Evolutionary conservation across 805 yeast genomes (phyloP), one percentile per base, ranked within the genome.

Genomic region (Nakazawaea pomicola): DNA sequence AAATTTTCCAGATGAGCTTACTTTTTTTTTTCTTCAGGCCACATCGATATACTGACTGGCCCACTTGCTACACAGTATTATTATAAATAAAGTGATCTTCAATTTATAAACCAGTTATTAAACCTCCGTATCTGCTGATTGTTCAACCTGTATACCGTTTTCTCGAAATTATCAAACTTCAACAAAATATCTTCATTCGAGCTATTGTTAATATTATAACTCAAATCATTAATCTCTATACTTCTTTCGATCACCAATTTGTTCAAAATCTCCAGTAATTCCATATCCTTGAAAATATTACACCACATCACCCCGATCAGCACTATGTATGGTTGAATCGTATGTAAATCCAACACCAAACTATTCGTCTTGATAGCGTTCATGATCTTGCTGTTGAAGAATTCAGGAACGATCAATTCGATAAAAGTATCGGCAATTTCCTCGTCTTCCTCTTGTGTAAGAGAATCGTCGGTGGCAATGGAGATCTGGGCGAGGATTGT

Each of bases 291-390:
- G 56, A 82, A 86, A 60, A 90, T 63, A 34, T 68, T 56, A 8
- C 83, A 73, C 97, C 98, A 91, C 52, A 80, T 78, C 40, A 80
- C 78, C 5, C 83, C 83, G 20, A 89, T 59, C 17, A 72, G 65
- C 50, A 83, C 86, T 58, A 76, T 93, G 51, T 84, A 74, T 0
- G 89, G 74, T 40, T 74, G 65, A 28, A 82, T 72, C 2, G 78
- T 59, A 47, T 83, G 83, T 20, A 87, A 55, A 53, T 87, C 91
- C n/a, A 88, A 66, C 15, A 73, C 63, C 1, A 58, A 58, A 1
- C 95, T 76, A 46, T 78, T 83, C 1, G 95, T 71, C 54, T 84
- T 86, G 36, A 90, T 79, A 27, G 96, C 95, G 54, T 89, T 90
- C 23, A 84, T 59, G 16, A 89, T 89, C 43, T 75, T 76, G 7